Conservation (phyloP, 1,284 basidiomycete species). For the Ustilago xerochloae region DNA sequence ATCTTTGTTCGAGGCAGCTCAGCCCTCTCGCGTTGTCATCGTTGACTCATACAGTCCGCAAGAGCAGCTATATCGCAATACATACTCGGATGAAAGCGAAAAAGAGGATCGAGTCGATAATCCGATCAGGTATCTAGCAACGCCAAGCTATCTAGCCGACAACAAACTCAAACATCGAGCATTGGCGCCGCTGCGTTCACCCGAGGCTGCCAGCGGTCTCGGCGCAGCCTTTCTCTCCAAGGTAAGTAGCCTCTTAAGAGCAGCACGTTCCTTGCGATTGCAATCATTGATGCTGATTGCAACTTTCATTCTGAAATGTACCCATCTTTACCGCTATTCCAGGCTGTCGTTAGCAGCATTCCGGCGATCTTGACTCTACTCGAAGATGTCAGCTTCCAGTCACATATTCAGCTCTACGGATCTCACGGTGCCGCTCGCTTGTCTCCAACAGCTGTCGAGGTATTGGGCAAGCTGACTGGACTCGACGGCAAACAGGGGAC, state of each 20-base stretch:
- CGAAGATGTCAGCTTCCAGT: constrained; percentile 42
- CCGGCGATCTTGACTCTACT: constrained; percentile 27
- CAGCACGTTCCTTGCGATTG: too few species aligned
- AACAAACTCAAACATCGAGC: constrained; percentile 8
- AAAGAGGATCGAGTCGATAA: not conserved
- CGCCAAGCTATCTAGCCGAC: constrained; percentile 2
- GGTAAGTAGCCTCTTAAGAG: constrained; percentile 22
- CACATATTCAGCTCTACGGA: constrained; percentile 40
- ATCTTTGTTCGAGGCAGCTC: constrained; percentile 12
- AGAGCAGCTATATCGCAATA: constrained; percentile 23
- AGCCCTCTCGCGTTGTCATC: constrained; percentile 30
- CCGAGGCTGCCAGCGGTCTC: constrained; percentile 28
- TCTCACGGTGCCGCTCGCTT: constrained; percentile 13
- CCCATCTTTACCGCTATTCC: not conserved
- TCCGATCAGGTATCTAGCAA: constrained; percentile 25
- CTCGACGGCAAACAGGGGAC: not conserved
- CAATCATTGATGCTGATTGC: too few species aligned
- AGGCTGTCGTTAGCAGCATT: constrained; percentile 20
- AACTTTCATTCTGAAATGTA: not conserved
- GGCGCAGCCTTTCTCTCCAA: constrained; percentile 35
- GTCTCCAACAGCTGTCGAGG: constrained; percentile 7
- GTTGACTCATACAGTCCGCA: constrained; percentile 39
- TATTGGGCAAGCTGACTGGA: constrained; percentile 14
- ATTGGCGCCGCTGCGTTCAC: constrained; percentile 24
- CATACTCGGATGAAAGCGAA: constrained; percentile 2